A percentile compares a stretch with the other conserved stretches of the same genome.
These are phyloP conservation scores for Glycyrrhiza uralensis DNA, from an alignment of 306 rosid species.

Conservation along the genomic window DNA sequence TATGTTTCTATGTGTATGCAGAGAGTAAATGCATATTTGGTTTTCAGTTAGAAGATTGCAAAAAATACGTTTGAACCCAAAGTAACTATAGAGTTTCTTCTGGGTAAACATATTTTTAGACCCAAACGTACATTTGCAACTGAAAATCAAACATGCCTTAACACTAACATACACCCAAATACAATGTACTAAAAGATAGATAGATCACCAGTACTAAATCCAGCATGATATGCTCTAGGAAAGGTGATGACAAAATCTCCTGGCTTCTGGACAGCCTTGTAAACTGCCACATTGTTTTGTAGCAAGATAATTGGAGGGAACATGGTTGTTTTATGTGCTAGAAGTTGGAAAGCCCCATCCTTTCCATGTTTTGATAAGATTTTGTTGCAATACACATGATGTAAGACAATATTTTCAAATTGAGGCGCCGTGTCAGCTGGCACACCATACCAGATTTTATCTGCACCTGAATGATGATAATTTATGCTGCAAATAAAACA, in stretches of 20 bases:
- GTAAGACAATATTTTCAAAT: slow-evolving; percentile 27
- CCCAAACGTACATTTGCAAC: no score
- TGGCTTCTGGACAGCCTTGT: slow-evolving; percentile 39
- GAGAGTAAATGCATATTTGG: no score
- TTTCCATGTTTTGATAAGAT: slow-evolving; percentile 9
- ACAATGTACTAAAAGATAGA: background rate
- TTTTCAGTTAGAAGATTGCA: no score
- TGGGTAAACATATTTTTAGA: no score
- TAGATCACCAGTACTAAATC: slow-evolving; percentile 33
- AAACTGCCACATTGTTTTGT: slow-evolving; percentile 34
- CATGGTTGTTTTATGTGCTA: slow-evolving; percentile 37
- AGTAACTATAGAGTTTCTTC: no score
- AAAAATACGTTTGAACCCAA: no score
- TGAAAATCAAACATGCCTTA: no score
- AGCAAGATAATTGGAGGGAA: slow-evolving; percentile 36
- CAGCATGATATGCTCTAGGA: slow-evolving; percentile 46
- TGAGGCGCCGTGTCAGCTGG: slow-evolving; percentile 27
- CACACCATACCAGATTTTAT: slow-evolving; percentile 43
- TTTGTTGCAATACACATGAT: slow-evolving; percentile 20
- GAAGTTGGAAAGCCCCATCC: slow-evolving; percentile 26
- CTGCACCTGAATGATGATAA: slow-evolving; percentile 45
- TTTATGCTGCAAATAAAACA: slow-evolving; percentile 32
- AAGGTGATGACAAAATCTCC: slow-evolving; percentile 48
- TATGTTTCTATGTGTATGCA: background rate
- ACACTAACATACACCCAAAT: background rate